phyloP scores from a whole-genome alignment of 2,329 filamentous ascomycete genomes.

The Balansia obtecta region DNA sequence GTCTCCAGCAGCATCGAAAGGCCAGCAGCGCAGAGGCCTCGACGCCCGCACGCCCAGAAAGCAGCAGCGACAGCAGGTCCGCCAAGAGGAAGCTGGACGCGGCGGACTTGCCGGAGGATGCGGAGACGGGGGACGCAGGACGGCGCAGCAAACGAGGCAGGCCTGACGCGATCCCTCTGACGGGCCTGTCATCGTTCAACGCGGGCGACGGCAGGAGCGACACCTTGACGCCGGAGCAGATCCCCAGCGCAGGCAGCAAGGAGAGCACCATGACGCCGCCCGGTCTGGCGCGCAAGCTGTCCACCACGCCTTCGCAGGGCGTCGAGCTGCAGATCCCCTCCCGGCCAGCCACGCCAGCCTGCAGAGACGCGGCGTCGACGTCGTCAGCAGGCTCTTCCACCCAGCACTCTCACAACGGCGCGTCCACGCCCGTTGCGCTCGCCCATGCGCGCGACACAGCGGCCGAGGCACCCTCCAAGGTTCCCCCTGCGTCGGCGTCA shows the following conservation, averaged over 20 bases:
- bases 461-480: neutral
- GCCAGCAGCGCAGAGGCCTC: constrained; percentile 8
- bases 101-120: constrained; percentile 19
- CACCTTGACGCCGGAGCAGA: constrained; percentile 9
- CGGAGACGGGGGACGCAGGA: constrained; percentile 21
- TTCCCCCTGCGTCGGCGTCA: constrained; percentile 2
- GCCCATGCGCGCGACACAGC: constrained; percentile 12
- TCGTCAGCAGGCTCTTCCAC: constrained; percentile 17
- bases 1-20: constrained; percentile 12
- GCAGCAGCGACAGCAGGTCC: constrained; percentile 6
- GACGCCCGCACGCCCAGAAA: constrained; percentile 7
- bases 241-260: constrained; percentile 11
- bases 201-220: constrained; percentile 9
- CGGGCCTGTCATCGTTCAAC: neutral
- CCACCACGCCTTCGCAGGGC: constrained; percentile 39
- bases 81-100: constrained; percentile 22
- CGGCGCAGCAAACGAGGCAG: constrained; percentile 35
- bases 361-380: constrained; percentile 28
- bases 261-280: constrained; percentile 6
- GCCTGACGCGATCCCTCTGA: constrained; percentile 18
- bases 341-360: constrained; percentile 46
- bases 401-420: constrained; percentile 4
- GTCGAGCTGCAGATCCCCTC: constrained; percentile 52
- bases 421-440: constrained; percentile 17
- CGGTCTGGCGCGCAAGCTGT: constrained; percentile 31